Base-by-base conservation (phyloP, 495 filamentous ascomycete species). In the Rostrohypoxylon terebratum region DNA sequence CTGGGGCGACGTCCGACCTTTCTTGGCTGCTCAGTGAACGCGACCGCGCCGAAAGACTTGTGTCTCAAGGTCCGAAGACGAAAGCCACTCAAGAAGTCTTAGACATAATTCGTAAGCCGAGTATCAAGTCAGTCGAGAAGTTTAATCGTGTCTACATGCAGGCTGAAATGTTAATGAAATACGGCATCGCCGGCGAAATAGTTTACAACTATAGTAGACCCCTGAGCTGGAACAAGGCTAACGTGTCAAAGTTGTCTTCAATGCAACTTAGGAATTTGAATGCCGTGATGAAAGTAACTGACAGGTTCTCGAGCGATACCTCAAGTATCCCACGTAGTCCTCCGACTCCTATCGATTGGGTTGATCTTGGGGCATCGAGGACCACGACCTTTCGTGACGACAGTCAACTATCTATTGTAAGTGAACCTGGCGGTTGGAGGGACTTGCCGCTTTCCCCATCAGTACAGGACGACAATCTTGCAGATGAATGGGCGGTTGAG, bases 191-290 rank as follows among this genome's bases (percentile, higher is more conserved):
- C 0, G 76, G 68, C 0, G 38, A 28, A 10, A 6, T 71, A 1
- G 42, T 45, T 0, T 73, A 69, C 42, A 73, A 77, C 40, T 71
- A 77, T 10, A 68, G 69, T 38, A 73, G 47, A 55, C 59, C 71
- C 1, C 20, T 63, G 0, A 40, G 55, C 3, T 72, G 73, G 74
- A 78, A 76, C 23, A 60, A 59, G 20, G 36, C 40, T 45, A 57
- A 61, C 28, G 13, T 20, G 18, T n/a, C 63, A 16, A 33, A 7
- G n/a, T 1, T 68, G 16, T 63, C 74, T 31, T 68, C 74, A 10
- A 59, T 73, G 8, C 71, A 75, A 14, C 57, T 73, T 10, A 64
- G 3, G 14, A 34, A 48, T 34, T 25, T 45, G 20, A 40, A 23
- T 7, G 18, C 18, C 23, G 42, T 36, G 66, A 40, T 53, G 48